Percentiles rank a stretch among this genome's conserved stretches.
phyloP scores from a whole-genome alignment of 768 basidiomycete species.

The Collybiopsis confluens region DNA sequence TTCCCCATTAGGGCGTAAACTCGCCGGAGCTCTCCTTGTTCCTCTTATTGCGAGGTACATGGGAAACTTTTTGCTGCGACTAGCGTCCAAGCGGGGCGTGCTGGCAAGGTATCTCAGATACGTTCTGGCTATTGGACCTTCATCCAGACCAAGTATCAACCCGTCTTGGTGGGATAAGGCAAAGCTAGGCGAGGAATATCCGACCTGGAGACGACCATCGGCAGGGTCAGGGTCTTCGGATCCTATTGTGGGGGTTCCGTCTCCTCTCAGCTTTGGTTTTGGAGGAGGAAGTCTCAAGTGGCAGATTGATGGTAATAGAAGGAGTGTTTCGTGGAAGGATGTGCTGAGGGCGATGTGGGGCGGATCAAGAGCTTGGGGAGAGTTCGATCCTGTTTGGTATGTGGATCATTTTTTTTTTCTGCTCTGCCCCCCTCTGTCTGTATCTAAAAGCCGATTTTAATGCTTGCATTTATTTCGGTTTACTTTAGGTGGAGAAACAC shows the following conservation, averaged over 20 bases:
- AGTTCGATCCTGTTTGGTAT: constrained; percentile 49
- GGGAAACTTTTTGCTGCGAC: constrained; percentile 53
- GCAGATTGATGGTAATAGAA: background rate
- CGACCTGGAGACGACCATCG: constrained; percentile 6
- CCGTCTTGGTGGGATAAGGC: constrained; percentile 1
- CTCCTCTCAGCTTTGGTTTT: background rate
- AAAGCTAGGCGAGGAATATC: background rate
- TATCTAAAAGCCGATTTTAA: background rate
- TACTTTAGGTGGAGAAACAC: constrained; percentile 38
- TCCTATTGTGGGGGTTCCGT: background rate
- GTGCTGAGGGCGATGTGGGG: constrained; percentile 33
- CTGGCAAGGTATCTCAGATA: constrained; percentile 18
- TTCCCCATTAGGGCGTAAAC: constrained; percentile 56
- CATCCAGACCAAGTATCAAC: background rate
- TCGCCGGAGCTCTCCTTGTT: constrained; percentile 67
- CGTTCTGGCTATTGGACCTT: constrained; percentile 24
- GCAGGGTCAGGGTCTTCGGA: constrained; percentile 15
- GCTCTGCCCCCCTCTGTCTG: constrained; percentile 22
- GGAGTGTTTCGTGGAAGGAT: constrained; percentile 24
- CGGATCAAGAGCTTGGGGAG: constrained; percentile 2
- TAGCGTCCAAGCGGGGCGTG: constrained; percentile 40
- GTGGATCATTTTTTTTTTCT: constrained; percentile 44
- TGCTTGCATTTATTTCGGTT: too few species aligned
- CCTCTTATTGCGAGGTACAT: constrained; percentile 64
- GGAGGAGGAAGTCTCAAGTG: constrained; percentile 1